Evolutionary conservation across 306 rosid species (phyloP), one percentile per base, ranked within the genome.

Genomic region (Parietaria judaica): DNA sequence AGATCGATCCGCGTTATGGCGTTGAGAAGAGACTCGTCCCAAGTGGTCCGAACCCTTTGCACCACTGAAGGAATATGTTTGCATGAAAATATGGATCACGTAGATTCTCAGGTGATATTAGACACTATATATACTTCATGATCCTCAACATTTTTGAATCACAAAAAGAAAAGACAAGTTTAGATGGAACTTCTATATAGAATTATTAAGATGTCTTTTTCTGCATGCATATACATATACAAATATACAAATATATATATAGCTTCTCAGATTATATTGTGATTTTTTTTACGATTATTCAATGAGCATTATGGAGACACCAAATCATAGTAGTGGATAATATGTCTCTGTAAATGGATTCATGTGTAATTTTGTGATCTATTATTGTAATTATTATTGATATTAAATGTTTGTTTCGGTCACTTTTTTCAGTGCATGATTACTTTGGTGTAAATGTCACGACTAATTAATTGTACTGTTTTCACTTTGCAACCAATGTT

Each of bases 31-130:
- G 95, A 14, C 89, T 86, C 1, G 98, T 91, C 38, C 98, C 98
- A 14, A 88, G 86, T 0, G 98, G 98, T 75, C 98, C 98, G 48
- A 91, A 91, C 54, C 98, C 96, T 13, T 80, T 91, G 71, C 98
- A 91, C 87, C 95, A 91, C 68, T 83, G 82, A 59, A 8, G 76
- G 79, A 65, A 43, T 47, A 41, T 7, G 7, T 8, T 41, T 41
- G 9, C 9, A 41, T 5, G 6, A 41, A 5, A 8, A 41, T 41
- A 41, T 41, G 45, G 45, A 5, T 41, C 9, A 41, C 45, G 31
- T 1, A 50, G 66, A 51, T 53, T 62, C 58, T 59, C 59, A 52
- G 65, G 68, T 6, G 43, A 35, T 41, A 41, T 41, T 41, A 5
- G 31, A 23, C 31, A 23, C 31, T 23, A 41, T 5, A 41, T 41